Percentiles rank a stretch among this genome's conserved stretches.
phyloP scores from a whole-genome alignment of 768 basidiomycete genomes.

The Boletus pseudo-olivaceus region DNA sequence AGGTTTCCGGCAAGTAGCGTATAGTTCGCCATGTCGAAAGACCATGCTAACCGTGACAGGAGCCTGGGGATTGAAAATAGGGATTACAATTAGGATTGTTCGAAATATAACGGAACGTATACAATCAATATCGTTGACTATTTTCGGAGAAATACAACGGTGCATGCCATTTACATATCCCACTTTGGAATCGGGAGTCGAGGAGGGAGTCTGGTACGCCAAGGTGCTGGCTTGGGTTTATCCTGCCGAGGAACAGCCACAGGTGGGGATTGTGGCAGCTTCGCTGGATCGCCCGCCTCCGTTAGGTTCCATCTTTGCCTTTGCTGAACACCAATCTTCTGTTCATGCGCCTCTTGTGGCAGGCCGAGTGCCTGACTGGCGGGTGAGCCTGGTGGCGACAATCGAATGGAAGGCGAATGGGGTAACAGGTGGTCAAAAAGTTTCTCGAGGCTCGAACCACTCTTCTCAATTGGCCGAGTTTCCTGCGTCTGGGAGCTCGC shows the following conservation, averaged over 20 bases:
- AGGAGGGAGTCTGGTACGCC: conserved; percentile 28
- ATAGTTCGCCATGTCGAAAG: no score
- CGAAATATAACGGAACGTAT: neutral
- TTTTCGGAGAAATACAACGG: neutral
- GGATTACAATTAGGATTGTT: neutral
- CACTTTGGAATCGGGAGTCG: conserved; percentile 32
- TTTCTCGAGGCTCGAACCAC: conserved; percentile 10
- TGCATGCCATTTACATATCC: conserved; percentile 13
- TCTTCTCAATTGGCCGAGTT: neutral
- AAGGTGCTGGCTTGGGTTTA: conserved; percentile 8
- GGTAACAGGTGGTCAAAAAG: conserved; percentile 13
- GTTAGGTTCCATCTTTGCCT: neutral
- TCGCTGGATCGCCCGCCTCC: neutral
- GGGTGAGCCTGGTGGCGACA: conserved; percentile 18
- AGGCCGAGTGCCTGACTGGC: neutral
- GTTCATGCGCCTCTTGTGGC: neutral
- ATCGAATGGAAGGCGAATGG: conserved; percentile 16
- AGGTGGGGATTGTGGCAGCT: neutral
- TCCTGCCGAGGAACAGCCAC: conserved; percentile 2
- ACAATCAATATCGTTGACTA: neutral
- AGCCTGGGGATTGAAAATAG: neutral
- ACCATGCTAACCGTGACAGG: no score
- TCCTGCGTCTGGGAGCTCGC: neutral
- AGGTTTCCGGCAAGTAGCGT: no score
- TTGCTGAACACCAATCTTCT: neutral